These are phyloP conservation scores for Agarophyton chilense DNA, from an alignment of 23 red algal species.

Conservation along the genomic window DNA sequence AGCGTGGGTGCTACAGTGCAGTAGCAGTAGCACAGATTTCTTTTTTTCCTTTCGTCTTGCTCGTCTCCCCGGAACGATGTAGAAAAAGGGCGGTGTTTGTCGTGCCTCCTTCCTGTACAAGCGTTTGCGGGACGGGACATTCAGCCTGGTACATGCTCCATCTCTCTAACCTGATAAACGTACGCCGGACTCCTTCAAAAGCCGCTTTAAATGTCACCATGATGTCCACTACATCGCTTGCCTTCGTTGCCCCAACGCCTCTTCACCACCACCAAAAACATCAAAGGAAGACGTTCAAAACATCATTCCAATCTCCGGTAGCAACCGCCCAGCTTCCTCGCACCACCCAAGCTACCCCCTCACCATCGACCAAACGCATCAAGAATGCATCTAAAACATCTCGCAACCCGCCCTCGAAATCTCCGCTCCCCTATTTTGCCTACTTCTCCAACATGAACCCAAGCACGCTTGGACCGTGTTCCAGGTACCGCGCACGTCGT, in stretches of 20 bases:
- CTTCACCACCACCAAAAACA: not conserved
- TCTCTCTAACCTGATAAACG: no score
- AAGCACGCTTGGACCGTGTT: conserved; percentile 60
- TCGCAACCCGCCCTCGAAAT: not conserved
- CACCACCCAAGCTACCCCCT: not conserved
- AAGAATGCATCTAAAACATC: not conserved
- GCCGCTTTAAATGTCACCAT: no score
- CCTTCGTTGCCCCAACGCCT: not conserved
- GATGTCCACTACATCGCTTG: not conserved
- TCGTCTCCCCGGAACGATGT: no score
- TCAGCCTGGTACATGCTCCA: no score
- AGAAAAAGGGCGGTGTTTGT: no score
- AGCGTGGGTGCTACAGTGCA: no score
- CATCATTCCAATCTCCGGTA: not conserved
- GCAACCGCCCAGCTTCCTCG: not conserved
- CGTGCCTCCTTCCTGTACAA: no score
- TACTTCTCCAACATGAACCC: conserved; percentile 95
- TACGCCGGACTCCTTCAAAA: no score
- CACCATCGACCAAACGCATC: not conserved
- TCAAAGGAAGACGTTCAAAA: not conserved
- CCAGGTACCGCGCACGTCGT: conserved; percentile 29
- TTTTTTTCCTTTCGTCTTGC: no score
- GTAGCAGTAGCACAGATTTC: no score
- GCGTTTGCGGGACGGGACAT: no score
- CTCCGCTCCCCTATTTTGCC: conserved; percentile 90